Evolutionary conservation across 1,139 yeast genomes (phyloP).

Genomic region (Geotrichum macrosporum): DNA sequence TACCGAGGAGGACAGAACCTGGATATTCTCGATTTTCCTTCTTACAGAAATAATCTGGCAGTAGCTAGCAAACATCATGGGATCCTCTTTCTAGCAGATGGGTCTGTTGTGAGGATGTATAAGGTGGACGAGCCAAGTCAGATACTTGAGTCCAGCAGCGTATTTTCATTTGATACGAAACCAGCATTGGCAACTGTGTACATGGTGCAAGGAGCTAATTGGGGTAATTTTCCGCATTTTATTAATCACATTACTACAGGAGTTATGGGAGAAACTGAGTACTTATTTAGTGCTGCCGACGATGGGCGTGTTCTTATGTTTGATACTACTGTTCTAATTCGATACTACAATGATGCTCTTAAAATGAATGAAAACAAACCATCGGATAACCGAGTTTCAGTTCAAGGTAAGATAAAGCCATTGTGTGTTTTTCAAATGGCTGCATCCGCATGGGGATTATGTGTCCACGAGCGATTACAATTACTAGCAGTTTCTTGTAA

Average conservation of each 20-base stretch:
- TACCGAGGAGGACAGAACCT: constrained; percentile 22
- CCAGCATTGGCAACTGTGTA: constrained; percentile 25
- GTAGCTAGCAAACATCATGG: constrained; percentile 24
- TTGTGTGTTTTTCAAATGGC: constrained; percentile 10
- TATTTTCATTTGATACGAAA: constrained; percentile 22
- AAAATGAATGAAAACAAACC: neutral
- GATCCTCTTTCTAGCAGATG: constrained; percentile 27
- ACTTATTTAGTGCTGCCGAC: constrained; percentile 50
- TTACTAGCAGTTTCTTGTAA: constrained; percentile 57
- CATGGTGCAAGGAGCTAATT: constrained; percentile 30
- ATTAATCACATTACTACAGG: constrained; percentile 46
- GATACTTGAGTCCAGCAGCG: constrained; percentile 21
- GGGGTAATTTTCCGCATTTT: constrained; percentile 47
- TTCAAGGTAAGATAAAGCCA: neutral
- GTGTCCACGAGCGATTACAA: constrained; percentile 40
- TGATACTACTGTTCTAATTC: constrained; percentile 34
- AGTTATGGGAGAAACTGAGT: constrained; percentile 26
- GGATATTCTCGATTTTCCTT: constrained; percentile 22
- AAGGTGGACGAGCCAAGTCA: constrained; percentile 25
- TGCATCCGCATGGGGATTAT: constrained; percentile 65
- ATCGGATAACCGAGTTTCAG: constrained; percentile 3
- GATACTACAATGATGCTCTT: constrained; percentile 1
- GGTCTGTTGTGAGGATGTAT: constrained; percentile 25
- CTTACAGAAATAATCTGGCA: constrained; percentile 29
- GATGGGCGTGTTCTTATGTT: constrained; percentile 54